These are phyloP conservation scores for Jacaranda copaia DNA, from an alignment of 257 asterid species.

Conservation along the genomic window DNA sequence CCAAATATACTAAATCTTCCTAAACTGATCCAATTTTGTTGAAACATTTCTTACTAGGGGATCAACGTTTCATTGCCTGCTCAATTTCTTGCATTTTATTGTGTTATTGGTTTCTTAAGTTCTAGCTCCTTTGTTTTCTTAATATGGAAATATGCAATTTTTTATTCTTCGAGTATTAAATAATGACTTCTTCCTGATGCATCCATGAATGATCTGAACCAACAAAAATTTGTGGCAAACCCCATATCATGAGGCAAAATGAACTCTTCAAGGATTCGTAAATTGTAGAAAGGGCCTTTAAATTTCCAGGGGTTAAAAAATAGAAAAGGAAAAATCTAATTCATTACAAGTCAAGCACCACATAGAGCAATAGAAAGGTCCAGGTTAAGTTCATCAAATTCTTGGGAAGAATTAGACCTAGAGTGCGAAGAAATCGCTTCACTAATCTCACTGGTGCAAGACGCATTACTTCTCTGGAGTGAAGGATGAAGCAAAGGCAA, in stretches of 20 bases:
- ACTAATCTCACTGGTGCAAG: conserved; percentile 65
- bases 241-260: neutral
- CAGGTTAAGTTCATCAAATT: conserved; percentile 46
- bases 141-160: neutral
- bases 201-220: too few relatives aligned
- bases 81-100: neutral
- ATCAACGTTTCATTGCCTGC: too few relatives aligned
- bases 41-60: too few relatives aligned
- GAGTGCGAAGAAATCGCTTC: conserved; percentile 53
- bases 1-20: too few relatives aligned
- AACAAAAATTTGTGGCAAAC: too few relatives aligned
- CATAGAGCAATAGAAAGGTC: conserved; percentile 70
- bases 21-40: too few relatives aligned
- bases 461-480: conserved; percentile 48
- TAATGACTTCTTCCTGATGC: too few relatives aligned
- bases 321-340: neutral
- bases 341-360: conserved; percentile 36
- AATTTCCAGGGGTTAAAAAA: neutral
- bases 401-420: conserved; percentile 37
- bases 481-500: conserved; percentile 49
- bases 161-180: too few relatives aligned
- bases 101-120: too few relatives aligned
- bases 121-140: neutral
- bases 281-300: neutral
- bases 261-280: neutral